Evolutionary conservation across 1,284 basidiomycete species (phyloP).

Genomic region (Wallemia ichthyophaga): DNA sequence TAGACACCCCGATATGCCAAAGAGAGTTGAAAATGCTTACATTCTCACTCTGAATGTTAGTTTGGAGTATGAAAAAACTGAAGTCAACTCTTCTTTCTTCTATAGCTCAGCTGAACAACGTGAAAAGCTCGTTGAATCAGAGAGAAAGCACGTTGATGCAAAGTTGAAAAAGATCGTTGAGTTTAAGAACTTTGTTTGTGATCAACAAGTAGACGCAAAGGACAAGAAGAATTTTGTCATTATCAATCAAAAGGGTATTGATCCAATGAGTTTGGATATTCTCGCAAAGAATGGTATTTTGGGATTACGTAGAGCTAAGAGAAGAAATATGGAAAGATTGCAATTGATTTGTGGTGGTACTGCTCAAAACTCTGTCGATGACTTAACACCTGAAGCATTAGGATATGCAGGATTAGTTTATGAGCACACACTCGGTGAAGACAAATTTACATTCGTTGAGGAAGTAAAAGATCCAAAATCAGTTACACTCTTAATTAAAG

Average conservation of each 20-base stretch:
- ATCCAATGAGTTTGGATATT: conserved; percentile 85
- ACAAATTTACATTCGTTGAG: conserved; percentile 95
- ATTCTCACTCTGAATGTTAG: conserved; percentile 92
- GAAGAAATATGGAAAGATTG: conserved; percentile 87
- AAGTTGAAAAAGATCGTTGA: conserved; percentile 93
- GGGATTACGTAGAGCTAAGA: conserved; percentile 76
- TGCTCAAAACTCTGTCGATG: conserved; percentile 94
- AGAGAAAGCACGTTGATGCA: conserved; percentile 73
- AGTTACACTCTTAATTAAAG: conserved; percentile 88
- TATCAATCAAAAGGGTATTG: conserved; percentile 98
- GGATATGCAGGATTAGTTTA: conserved; percentile 97
- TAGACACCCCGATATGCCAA: conserved; percentile 96
- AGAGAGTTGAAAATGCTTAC: conserved; percentile 84
- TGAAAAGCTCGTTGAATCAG: conserved; percentile 94
- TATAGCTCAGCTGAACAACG: conserved; percentile 96
- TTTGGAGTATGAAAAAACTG: conserved; percentile 99
- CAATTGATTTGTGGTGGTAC: conserved; percentile 82
- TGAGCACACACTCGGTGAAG: conserved; percentile 95
- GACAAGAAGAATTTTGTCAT: conserved; percentile 78
- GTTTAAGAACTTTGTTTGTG: conserved; percentile 85
- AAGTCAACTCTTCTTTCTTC: conserved; percentile 99
- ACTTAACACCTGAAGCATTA: conserved; percentile 63
- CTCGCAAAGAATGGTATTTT: conserved; percentile 91
- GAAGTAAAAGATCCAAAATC: conserved; percentile 89
- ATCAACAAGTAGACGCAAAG: conserved; percentile 48